phyloP scores from a whole-genome alignment of 2,329 filamentous ascomycete species.

The Xylariaceae sp. region DNA sequence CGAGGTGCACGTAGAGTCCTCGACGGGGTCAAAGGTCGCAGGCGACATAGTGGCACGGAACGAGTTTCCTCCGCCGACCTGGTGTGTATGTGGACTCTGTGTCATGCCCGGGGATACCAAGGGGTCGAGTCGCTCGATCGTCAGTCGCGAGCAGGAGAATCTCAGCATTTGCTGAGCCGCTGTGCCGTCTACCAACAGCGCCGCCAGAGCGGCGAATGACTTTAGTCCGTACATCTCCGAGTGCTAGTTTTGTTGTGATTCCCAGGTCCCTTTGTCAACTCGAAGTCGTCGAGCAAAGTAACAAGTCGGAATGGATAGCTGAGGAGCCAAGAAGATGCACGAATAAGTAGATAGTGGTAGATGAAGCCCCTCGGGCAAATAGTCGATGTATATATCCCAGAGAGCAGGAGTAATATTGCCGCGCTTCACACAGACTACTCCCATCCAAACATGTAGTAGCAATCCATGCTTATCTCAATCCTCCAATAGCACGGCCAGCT shows the following conservation, averaged over 20 bases:
- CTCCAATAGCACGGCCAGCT: not conserved
- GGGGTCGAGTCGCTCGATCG: slow-evolving; percentile 43
- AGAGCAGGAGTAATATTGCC: not conserved
- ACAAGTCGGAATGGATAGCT: not conserved
- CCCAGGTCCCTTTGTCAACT: not conserved
- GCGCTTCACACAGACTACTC: not conserved
- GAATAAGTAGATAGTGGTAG: not conserved
- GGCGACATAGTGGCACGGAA: slow-evolving; percentile 38
- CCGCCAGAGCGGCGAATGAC: slow-evolving; percentile 31
- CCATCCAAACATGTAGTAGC: not conserved
- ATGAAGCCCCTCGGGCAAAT: not conserved
- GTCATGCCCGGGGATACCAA: slow-evolving; percentile 38
- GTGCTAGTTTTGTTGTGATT: not conserved
- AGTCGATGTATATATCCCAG: not conserved
- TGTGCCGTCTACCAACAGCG: slow-evolving; percentile 26
- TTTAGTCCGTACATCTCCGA: not conserved
- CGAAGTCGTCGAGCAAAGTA: not conserved
- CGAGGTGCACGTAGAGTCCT: slow-evolving; percentile 36
- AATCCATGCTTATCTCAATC: not conserved
- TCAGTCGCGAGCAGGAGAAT: slow-evolving; percentile 44
- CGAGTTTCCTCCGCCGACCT: slow-evolving; percentile 41
- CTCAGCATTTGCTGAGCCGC: slow-evolving; percentile 44
- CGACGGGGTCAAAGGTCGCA: slow-evolving; percentile 34
- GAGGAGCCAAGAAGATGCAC: not conserved
- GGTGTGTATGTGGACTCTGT: slow-evolving; percentile 41